A percentile compares a stretch with the other conserved stretches of the same genome.
These are phyloP conservation scores for Cladosporium colombiae DNA, from an alignment of 2,329 filamentous ascomycete species.

Conservation along the genomic window DNA sequence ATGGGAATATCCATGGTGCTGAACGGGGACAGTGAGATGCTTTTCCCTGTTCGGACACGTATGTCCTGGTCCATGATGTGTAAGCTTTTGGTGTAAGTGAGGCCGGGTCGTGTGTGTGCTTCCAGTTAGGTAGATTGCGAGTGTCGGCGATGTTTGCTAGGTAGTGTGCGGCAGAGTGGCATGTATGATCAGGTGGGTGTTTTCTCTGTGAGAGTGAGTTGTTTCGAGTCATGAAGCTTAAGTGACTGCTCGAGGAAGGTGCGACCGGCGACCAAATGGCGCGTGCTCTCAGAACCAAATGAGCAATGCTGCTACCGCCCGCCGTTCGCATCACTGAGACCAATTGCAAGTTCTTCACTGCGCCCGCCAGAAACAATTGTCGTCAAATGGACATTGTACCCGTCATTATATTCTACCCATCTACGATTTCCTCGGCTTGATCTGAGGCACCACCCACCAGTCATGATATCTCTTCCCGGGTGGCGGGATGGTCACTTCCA, in stretches of 20 bases:
- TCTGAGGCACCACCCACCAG: constrained; percentile 50
- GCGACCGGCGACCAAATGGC: background rate
- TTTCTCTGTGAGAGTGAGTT: background rate
- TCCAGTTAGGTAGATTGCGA: background rate
- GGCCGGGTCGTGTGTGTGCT: background rate
- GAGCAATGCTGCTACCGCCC: background rate
- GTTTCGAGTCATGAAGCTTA: background rate
- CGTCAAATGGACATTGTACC: background rate
- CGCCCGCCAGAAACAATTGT: background rate
- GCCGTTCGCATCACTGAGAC: background rate
- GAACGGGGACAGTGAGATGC: background rate
- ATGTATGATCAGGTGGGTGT: background rate
- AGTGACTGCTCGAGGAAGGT: background rate
- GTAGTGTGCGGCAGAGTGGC: background rate
- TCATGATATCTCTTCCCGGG: constrained; percentile 44
- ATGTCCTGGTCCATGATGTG: background rate
- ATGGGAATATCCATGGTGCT: background rate
- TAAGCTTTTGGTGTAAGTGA: background rate
- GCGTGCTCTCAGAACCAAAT: background rate
- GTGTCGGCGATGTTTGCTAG: background rate
- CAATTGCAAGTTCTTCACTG: background rate
- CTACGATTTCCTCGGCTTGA: constrained; percentile 26
- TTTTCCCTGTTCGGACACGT: background rate
- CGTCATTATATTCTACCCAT: background rate
- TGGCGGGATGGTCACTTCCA: constrained; percentile 41